Base-by-base conservation (phyloP, 164 flowering plant genomes). In the Chimonanthus salicifolius region DNA sequence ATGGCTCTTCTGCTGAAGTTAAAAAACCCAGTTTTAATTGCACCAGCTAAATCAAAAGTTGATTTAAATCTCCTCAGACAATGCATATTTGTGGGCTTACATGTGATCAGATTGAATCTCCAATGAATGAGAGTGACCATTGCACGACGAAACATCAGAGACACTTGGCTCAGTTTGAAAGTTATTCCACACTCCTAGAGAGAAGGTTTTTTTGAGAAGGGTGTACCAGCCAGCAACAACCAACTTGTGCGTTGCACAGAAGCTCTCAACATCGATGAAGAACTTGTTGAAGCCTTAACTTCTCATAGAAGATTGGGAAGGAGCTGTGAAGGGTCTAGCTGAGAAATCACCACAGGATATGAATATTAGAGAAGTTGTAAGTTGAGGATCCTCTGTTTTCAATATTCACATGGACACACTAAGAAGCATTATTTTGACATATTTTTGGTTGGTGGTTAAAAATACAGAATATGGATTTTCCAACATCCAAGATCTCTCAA, bases 181-280 rank as follows among this genome's bases (percentile, higher is more conserved):
- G 89, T 90, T 75, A 78, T 78, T 86, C 84, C 93, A 51, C 90
- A 80, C 78, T 90, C 95, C 72, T 85, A 72, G 79, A 88, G 83
- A 77, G 88, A 84, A 82, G 99, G 98, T n/a, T 77, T 70, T 74
- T 88, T 93, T 76, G 97, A 95, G 74, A 91, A 92, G 72, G 97
- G 98, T 70, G 94, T 33, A 33, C 33, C 33, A 33, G 33, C 2
- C 33, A 33, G 33, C 33, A 33, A 33, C 33, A 33, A 33, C 33
- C 33, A 33, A 33, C 33, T 33, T 33, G 33, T 33, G 33, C 33
- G 33, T 33, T 33, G 33, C 33, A 33, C 33, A 33, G 33, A 33
- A 0, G 33, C 33, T 33, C 33, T 33, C 33, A 33, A 1, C 33
- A 33, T 33, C 33, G 33, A 33, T 33, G 33, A 33, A 33, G 33